phyloP scores from a whole-genome alignment of 768 basidiomycete species.

The Mycena epipterygia region DNA sequence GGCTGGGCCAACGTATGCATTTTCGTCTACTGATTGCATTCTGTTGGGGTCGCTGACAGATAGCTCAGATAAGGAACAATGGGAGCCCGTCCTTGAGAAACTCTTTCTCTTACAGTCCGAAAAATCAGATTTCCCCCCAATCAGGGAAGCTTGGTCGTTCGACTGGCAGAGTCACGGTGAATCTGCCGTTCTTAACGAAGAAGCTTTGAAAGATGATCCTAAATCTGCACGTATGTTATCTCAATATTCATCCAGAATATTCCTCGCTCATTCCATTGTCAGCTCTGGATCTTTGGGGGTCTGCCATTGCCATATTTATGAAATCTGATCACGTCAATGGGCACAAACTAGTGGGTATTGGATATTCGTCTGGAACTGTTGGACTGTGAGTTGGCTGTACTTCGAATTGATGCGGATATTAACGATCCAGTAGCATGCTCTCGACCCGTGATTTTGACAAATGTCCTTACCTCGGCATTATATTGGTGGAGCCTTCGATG shows the following conservation, averaged over 20 bases:
- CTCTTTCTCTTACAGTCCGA: conserved; percentile 34
- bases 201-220: conserved; percentile 32
- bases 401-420: not conserved
- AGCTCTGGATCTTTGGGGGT: conserved; percentile 34
- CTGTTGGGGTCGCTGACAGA: not conserved
- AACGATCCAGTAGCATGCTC: conserved; percentile 7
- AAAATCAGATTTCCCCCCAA: not conserved
- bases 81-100: conserved; percentile 44
- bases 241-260: not conserved
- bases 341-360: conserved; percentile 5
- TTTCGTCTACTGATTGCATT: not conserved
- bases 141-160: conserved; percentile 47
- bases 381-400: not conserved
- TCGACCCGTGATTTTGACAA: conserved; percentile 6
- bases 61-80: conserved; percentile 47
- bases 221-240: conserved; percentile 37
- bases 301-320: conserved; percentile 24
- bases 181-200: conserved; percentile 45
- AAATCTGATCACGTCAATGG: conserved; percentile 20
- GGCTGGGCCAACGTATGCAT: conserved; percentile 13
- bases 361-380: conserved; percentile 18
- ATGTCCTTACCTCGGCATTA: conserved; percentile 10
- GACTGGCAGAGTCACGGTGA: conserved; percentile 50
- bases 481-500: conserved; percentile 22
- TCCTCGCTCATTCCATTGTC: conserved; percentile 9